Percentiles rank a stretch among this genome's conserved stretches.
Evolutionary conservation across 768 basidiomycete species (phyloP).

Genomic region (Mycena alexandri): DNA sequence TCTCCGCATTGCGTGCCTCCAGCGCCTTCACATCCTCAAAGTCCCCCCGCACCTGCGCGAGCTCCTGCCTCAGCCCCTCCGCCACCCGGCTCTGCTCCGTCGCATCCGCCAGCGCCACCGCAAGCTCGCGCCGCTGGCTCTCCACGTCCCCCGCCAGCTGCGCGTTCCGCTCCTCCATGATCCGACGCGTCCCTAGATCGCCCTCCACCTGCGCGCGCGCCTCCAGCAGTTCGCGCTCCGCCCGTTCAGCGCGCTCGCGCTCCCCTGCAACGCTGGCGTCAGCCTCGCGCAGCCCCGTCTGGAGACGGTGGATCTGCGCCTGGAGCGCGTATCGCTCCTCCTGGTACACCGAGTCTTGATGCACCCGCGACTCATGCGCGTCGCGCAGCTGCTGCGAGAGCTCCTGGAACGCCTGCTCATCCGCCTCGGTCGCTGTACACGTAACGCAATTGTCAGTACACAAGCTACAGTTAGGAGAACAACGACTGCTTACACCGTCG

Average conservation of each 20-base stretch:
- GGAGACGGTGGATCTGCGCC: conserved; percentile 68
- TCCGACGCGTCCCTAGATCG: conserved; percentile 70
- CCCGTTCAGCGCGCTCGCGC: conserved; percentile 63
- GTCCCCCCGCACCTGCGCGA: conserved; percentile 70
- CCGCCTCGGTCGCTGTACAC: conserved; percentile 74
- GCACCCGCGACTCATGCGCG: conserved; percentile 66
- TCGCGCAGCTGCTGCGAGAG: conserved; percentile 75
- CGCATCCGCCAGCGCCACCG: conserved; percentile 73
- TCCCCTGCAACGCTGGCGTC: conserved; percentile 56
- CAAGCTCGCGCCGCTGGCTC: conserved; percentile 64
- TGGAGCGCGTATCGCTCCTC: conserved; percentile 70
- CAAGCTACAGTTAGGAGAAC: conserved; percentile 8
- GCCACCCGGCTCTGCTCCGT: conserved; percentile 73
- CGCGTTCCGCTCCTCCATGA: conserved; percentile 73
- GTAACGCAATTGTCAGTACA: conserved; percentile 19
- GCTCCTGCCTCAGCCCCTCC: conserved; percentile 72
- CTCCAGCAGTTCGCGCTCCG: conserved; percentile 77
- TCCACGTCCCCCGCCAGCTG: conserved; percentile 70
- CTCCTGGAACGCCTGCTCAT: conserved; percentile 81
- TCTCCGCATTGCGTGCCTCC: conserved; percentile 73
- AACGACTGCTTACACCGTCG: conserved; percentile 71
- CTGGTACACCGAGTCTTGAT: conserved; percentile 68
- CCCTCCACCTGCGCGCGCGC: conserved; percentile 73
- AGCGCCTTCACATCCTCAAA: conserved; percentile 77
- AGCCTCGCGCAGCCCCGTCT: conserved; percentile 55